Evolutionary conservation across 1,139 yeast species (phyloP), one percentile per base, ranked within the genome.

Genomic region (Nadsonia commutata): DNA sequence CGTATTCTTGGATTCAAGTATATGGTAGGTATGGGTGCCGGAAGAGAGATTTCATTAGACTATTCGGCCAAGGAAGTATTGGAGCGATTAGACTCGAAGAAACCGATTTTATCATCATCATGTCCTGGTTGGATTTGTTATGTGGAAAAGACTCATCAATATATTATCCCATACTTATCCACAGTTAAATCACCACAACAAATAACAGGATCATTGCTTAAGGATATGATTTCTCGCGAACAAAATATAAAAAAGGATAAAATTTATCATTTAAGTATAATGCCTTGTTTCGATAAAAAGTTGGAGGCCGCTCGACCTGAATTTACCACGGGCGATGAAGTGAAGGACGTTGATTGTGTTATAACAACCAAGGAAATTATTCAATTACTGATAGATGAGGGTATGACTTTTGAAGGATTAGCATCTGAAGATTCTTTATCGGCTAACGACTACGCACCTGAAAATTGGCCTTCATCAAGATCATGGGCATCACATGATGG

Each of bases 71-170:
- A 65, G 31, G 78, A 75, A 51, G 64, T 77, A 27, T 57, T 68
- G 46, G 33, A 27, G 4, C 8, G 33, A 27, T 11, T 27, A 16
- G 9, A 40, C 13, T 22, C 31, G 11, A 43, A 44, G 40, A 48
- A 68, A 13, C 86, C 85, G 31, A 46, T 73, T 17, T 55, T 79
- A 53, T 67, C 84, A 51, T 69, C 85, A 3, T 71, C 82, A 2
- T 90, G 97, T 60, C 99, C 99, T 0, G 99, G 99, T 0, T 90
- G 95, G 88, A 94, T 93, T 0, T 69, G 93, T 33, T 90, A 90
- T 56, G 95, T 90, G 0, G 98, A 90, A 56, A 90, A 90, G 66
- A 88, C 96, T 0, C 96, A 90, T 59, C 94, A 94, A 0, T 78
- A 82, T 49, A 67, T 90, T 18, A 64, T 86, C 20, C 81, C 88